Percentiles rank a stretch among this genome's conserved stretches.
Conservation (phyloP, 2,329 filamentous ascomycete genomes). For the Aschersonia sp. region DNA sequence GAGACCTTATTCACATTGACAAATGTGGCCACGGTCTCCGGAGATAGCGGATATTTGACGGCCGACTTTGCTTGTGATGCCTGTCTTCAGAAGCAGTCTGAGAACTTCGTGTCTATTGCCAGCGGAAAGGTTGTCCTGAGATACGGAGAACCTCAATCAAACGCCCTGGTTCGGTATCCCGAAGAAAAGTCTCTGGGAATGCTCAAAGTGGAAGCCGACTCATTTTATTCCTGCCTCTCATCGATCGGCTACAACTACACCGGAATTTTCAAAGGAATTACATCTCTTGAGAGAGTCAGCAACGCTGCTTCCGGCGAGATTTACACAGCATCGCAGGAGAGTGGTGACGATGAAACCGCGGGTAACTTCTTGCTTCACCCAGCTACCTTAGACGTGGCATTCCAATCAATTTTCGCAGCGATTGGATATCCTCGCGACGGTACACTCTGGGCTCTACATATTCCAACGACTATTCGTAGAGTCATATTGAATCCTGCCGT, state of each 20-base stretch:
- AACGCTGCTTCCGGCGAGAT: not conserved
- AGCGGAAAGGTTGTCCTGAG: not conserved
- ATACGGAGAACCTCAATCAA: not conserved
- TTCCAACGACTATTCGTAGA: slow-evolving; percentile 14
- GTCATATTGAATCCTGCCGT: slow-evolving; percentile 4
- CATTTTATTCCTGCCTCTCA: not conserved
- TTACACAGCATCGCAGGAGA: not conserved
- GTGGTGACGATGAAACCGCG: not conserved
- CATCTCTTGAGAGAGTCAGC: not conserved
- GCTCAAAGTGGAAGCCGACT: not conserved
- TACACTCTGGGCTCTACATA: slow-evolving; percentile 15
- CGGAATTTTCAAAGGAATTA: not conserved
- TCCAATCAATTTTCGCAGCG: slow-evolving; percentile 19
- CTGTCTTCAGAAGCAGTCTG: not conserved
- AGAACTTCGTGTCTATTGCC: not conserved
- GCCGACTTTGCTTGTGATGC: not conserved
- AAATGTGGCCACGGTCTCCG: not conserved
- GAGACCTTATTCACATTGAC: not conserved
- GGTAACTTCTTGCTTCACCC: slow-evolving; percentile 16
- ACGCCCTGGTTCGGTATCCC: not conserved
- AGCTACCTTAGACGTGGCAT: slow-evolving; percentile 16
- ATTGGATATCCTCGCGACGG: slow-evolving; percentile 18
- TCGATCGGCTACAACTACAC: not conserved
- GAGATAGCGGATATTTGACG: not conserved
- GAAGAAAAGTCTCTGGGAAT: not conserved